These are phyloP conservation scores for Cadophora malorum DNA, from an alignment of 2,329 filamentous ascomycete species.

Conservation along the genomic window DNA sequence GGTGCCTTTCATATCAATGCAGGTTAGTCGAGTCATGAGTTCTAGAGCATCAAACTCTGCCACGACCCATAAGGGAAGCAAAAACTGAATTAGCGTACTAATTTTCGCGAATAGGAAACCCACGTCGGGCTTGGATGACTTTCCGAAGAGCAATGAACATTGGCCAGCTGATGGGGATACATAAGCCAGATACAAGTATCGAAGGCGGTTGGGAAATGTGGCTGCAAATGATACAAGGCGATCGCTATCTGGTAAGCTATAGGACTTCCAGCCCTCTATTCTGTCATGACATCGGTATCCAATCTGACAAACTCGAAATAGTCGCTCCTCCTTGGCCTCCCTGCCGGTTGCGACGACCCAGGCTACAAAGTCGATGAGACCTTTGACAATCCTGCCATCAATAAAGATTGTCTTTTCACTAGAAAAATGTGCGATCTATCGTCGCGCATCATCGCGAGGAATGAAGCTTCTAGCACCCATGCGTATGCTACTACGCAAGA, in stretches of 20 bases:
- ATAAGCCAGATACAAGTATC: slow-evolving; percentile 33
- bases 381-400: slow-evolving; percentile 37
- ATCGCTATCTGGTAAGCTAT: slow-evolving; percentile 51
- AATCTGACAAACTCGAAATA: slow-evolving; percentile 12
- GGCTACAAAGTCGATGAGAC: slow-evolving; percentile 36
- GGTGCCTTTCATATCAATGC: slow-evolving; percentile 54
- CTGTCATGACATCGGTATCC: neutral
- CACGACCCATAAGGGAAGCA: neutral
- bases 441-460: slow-evolving; percentile 41
- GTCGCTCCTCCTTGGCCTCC: slow-evolving; percentile 41
- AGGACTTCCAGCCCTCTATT: neutral
- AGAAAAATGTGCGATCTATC: slow-evolving; percentile 38
- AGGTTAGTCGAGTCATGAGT: neutral
- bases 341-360: slow-evolving; percentile 34
- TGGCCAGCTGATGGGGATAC: slow-evolving; percentile 46
- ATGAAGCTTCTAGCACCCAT: slow-evolving; percentile 35
- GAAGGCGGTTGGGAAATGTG: slow-evolving; percentile 48
- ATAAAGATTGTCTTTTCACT: slow-evolving; percentile 36
- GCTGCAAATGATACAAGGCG: slow-evolving; percentile 53
- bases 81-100: neutral
- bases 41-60: neutral
- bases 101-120: slow-evolving; percentile 46
- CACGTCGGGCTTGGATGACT: slow-evolving; percentile 57
- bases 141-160: slow-evolving; percentile 56
- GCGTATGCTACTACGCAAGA: slow-evolving; percentile 43